Evolutionary conservation across 163 green algal genomes (phyloP), one percentile per base, ranked within the genome.

Genomic region (Chlorella variabilis): DNA sequence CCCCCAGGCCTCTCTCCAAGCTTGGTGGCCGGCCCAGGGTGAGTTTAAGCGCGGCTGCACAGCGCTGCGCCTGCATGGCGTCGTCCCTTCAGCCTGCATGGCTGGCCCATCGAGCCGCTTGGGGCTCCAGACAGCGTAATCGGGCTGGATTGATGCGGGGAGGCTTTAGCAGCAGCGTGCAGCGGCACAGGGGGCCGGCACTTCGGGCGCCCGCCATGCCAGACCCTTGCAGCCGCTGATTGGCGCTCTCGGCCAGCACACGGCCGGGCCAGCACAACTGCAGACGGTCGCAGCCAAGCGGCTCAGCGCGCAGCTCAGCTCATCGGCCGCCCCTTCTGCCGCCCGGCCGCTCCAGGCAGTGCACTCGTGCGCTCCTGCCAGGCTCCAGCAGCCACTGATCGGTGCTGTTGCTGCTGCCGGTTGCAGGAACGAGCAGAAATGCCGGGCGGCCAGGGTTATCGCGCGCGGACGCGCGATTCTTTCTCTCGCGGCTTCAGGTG

Each of bases 401-500:
- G n/a, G n/a, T n/a, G n/a, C n/a, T n/a, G n/a, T n/a, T 45, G 20
- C 58, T 80, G 56, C 69, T 34, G 23, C 20, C 36, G 33, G 49
- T 76, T 77, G 77, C 77, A 83, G 77, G 63, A 48, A 67, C 69
- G 77, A 83, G 77, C 77, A 83, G 29, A 58, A 20, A 96, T 96
- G 92, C 91, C 91, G 49, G 92, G 80, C 63, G 91, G 91, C 61
- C 86, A 92, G 79, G 92, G 92, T 78, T 89, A 91, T 39, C 92
- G 96, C 78, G 86, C 89, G 33, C 86, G 94, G 65, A 99, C 96
- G 68, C 85, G 96, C 51, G 87, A 99, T 75, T 84, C 94, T 41
- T 98, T 98, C 89, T 91, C 89, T 15, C 87, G 92, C 48, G 85
- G 87, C 45, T 92, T 90, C 83, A 61, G 73, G 73, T 80, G 73